A percentile compares a stretch with the other conserved stretches of the same genome.
These are phyloP conservation scores for Phytophthora constricta DNA, from an alignment of 352 stramenopile genomes.

Conservation along the genomic window DNA sequence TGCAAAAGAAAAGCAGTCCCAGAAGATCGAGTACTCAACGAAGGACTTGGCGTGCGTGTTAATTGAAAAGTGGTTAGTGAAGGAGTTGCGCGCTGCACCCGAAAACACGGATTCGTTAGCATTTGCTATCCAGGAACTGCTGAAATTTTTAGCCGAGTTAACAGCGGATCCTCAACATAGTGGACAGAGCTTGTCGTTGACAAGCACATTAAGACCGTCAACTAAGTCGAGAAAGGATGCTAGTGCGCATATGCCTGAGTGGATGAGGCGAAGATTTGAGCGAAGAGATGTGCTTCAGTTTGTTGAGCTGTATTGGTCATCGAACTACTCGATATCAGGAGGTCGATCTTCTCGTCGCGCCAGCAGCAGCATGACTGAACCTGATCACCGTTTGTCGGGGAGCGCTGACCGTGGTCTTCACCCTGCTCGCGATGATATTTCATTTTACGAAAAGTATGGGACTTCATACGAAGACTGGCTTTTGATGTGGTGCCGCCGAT, in stretches of 20 bases:
- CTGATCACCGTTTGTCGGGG: slow-evolving; percentile 21
- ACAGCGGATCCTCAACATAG: slow-evolving; percentile 78
- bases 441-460: slow-evolving; percentile 80
- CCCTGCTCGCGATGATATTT: slow-evolving; percentile 45
- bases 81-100: slow-evolving; percentile 82
- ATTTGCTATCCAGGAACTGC: slow-evolving; percentile 87
- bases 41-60: slow-evolving; percentile 86
- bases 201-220: slow-evolving; percentile 18
- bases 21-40: slow-evolving; percentile 68
- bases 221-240: slow-evolving; percentile 23
- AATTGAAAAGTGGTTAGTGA: slow-evolving; percentile 84
- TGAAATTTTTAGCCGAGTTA: slow-evolving; percentile 82
- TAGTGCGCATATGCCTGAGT: slow-evolving; percentile 67
- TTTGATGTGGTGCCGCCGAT: slow-evolving; percentile 72
- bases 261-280: slow-evolving; percentile 87
- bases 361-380: slow-evolving; percentile 3
- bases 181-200: slow-evolving; percentile 53
- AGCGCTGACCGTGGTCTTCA: slow-evolving; percentile 31
- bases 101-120: slow-evolving; percentile 83
- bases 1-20: slow-evolving; percentile 50
- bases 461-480: slow-evolving; percentile 87
- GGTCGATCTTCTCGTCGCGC: slow-evolving; percentile 26
- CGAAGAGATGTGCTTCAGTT: slow-evolving; percentile 87
- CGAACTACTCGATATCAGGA: slow-evolving; percentile 69
- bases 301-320: slow-evolving; percentile 91